Percentiles rank a stretch among this genome's conserved stretches.
These are phyloP conservation scores for Trametes cubensis DNA, from an alignment of 768 basidiomycete genomes.

Conservation along the genomic window DNA sequence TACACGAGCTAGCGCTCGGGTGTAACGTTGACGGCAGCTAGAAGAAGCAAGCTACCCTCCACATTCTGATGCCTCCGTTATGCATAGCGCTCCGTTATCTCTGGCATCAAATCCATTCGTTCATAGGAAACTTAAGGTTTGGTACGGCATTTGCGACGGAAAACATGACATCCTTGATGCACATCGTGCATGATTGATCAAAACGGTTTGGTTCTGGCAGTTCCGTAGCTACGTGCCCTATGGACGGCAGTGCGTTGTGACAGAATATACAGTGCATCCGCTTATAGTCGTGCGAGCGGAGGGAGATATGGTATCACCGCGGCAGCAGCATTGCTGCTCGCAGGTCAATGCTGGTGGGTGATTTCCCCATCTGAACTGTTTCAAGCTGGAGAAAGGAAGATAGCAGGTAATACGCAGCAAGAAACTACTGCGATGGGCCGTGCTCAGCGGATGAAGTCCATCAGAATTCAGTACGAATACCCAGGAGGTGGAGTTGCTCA, in stretches of 20 bases:
- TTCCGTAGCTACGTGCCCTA: background rate
- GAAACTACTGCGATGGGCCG: too few relatives aligned
- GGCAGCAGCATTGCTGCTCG: background rate
- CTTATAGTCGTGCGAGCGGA: background rate
- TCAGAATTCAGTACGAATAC: too few relatives aligned
- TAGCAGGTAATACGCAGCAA: too few relatives aligned
- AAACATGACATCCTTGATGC: slow-evolving; percentile 10
- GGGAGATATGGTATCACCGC: background rate
- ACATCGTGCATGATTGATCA: slow-evolving; percentile 14
- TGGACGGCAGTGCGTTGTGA: background rate
- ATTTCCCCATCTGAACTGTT: too few relatives aligned
- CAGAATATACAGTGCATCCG: background rate
- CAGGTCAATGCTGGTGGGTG: background rate
- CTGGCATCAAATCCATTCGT: background rate
- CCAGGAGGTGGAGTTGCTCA: too few relatives aligned
- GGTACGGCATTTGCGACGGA: background rate
- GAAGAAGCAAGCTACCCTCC: background rate
- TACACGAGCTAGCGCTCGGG: background rate
- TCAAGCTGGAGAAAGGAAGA: too few relatives aligned
- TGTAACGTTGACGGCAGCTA: background rate
- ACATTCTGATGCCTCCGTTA: background rate
- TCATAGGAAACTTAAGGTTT: too few relatives aligned
- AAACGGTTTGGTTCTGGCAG: background rate
- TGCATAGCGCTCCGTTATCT: slow-evolving; percentile 8
- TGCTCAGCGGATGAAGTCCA: too few relatives aligned